phyloP scores from a whole-genome alignment of 108 stramenopile genomes.

The Discostella stelligeroides region DNA sequence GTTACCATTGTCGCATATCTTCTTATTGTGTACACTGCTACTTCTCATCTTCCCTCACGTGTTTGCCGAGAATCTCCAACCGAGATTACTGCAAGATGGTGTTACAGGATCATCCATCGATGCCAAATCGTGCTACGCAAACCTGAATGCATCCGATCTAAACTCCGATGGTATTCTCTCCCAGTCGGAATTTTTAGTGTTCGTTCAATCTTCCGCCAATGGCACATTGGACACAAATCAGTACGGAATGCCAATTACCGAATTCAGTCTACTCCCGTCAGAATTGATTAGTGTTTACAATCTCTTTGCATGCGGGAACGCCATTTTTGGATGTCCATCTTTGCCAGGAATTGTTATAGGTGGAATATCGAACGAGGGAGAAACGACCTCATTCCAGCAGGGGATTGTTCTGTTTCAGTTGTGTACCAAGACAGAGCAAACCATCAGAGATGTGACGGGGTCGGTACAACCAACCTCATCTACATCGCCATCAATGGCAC shows the following conservation, averaged over 20 bases:
- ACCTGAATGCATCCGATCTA: constrained; percentile 22
- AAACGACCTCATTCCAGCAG: constrained; percentile 11
- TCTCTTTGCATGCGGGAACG: constrained; percentile 40
- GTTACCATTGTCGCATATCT: neutral
- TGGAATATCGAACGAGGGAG: constrained; percentile 5
- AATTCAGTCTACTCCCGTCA: constrained; percentile 22
- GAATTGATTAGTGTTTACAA: constrained; percentile 35
- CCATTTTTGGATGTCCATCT: constrained; percentile 29
- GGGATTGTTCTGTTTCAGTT: constrained; percentile 10
- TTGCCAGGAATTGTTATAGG: constrained; percentile 37
- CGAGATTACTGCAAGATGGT: neutral
- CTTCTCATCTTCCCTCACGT: neutral
- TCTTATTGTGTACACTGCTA: neutral
- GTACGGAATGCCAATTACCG: constrained; percentile 24
- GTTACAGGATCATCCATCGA: constrained; percentile 7
- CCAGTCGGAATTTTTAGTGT: constrained; percentile 36
- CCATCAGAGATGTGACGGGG: constrained; percentile 1
- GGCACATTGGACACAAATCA: constrained; percentile 14
- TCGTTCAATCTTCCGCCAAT: constrained; percentile 20
- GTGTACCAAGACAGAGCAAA: constrained; percentile 5
- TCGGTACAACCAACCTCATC: no score
- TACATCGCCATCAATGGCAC: no score
- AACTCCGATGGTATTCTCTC: constrained; percentile 20
- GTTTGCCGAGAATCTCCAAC: neutral
- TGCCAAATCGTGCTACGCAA: constrained; percentile 32